Base-by-base conservation (phyloP, 2,329 filamentous ascomycete species). In the Teratosphaeria epicoccoides region DNA sequence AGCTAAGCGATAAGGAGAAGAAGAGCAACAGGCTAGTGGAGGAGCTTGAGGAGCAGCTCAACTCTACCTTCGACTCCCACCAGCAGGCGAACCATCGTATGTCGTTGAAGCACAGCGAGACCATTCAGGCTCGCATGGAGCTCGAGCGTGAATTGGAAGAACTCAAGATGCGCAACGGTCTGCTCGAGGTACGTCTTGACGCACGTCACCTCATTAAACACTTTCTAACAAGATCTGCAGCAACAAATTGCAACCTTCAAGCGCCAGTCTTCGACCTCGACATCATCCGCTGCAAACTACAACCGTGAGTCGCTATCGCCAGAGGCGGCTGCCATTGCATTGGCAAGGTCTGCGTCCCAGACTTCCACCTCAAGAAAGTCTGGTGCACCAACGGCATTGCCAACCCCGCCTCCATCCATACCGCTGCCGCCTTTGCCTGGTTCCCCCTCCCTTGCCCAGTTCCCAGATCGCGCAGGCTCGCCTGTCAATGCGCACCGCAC, bases 31-130 rank as follows among this genome's bases (percentile, higher is more conserved):
- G 88, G 22, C 76, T 98, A 11, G 88, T 98, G 7, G 88, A 97
- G 67, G 91, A 98, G 71, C 82, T 98, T 4, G 93, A 98, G 70
- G 91, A 97, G 62, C 93, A 98, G 69, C 82, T 98, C 50, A 90
- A 91, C 65, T 88, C 80, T 66, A 96, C 93, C 71, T 98, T 89
- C 70, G 93, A 98, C 64, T 87, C 95, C 67, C 89, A 91, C 54
- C 88, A 96, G 65, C 76, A 82, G 54, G 83, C 84, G 11, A 89
- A 81, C 68, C 95, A 95, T 71, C 83, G 91, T 50, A 74, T 97
- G 49, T 96, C 90, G 49, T 84, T 86, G 54, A 68, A 76, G 50
- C 73, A 76, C 54, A 69, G 66, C 2, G 74, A 76, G 61, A 70
- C 69, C 33, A 62, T 67, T 12, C 69, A 74, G 54, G 68, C 71